Conservation (phyloP, 257 asterid species). For the Dorcoceras hygrometricum region DNA sequence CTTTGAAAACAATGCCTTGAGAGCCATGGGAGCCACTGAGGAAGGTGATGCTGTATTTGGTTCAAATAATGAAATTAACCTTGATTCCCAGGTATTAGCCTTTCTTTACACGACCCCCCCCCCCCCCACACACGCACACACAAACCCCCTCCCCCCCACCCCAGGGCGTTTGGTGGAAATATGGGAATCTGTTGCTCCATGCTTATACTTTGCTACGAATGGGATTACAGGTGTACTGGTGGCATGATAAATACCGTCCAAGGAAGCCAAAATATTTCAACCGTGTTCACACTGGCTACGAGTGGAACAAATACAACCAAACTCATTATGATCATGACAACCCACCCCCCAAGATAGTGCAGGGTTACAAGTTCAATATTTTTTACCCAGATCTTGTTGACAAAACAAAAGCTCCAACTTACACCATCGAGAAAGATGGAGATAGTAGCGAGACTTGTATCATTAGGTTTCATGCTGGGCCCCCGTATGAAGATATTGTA, state of each 20-base stretch:
- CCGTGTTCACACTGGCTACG: conserved; percentile 85
- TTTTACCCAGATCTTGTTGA: conserved; percentile 87
- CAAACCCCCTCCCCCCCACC: no score
- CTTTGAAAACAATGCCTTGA: conserved; percentile 72
- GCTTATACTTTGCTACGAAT: conserved; percentile 7
- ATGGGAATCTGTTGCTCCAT: conserved; percentile 17
- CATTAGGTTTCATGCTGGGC: conserved; percentile 78
- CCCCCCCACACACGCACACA: no score
- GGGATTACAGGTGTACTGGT: conserved; percentile 78
- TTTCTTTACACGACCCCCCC: no score
- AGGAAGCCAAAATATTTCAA: conserved; percentile 82
- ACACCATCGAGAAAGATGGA: conserved; percentile 71
- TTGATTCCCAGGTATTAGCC: conserved; percentile 61
- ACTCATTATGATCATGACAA: conserved; percentile 83
- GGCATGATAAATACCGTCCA: conserved; percentile 87
- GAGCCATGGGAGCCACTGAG: conserved; percentile 88
- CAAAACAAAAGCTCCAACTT: conserved; percentile 66
- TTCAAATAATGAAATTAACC: conserved; percentile 71
- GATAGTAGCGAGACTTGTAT: conserved; percentile 80
- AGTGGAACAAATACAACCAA: conserved; percentile 87
- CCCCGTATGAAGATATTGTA: conserved; percentile 86
- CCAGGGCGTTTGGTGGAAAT: background rate
- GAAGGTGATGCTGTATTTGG: conserved; percentile 96
- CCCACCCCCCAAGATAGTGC: conserved; percentile 88
- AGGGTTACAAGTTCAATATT: conserved; percentile 84